Conservation (phyloP, 345 rosid species). For the Citrus glauca region DNA sequence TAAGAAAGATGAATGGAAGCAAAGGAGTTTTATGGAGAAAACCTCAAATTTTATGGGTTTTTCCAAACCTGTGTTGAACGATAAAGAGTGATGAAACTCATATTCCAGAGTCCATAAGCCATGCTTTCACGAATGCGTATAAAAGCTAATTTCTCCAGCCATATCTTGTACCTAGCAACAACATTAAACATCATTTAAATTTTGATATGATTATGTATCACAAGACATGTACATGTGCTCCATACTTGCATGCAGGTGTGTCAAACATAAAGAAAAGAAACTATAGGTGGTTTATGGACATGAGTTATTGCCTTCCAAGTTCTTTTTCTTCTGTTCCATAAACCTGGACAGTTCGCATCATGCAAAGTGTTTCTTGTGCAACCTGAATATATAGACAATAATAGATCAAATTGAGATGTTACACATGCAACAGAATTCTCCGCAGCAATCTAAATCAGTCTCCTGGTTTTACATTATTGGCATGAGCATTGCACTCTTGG, state of each 20-base stretch:
- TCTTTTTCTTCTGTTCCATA: constrained; percentile 49
- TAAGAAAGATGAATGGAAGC: not conserved
- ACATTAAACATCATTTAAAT: not conserved
- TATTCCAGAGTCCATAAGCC: constrained; percentile 45
- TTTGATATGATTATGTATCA: not conserved
- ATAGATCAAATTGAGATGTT: not conserved
- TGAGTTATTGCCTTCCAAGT: constrained; percentile 40
- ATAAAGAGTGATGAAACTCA: constrained; percentile 42
- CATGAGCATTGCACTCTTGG: constrained; percentile 44
- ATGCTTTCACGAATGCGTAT: constrained; percentile 32
- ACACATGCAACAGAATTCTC: not conserved
- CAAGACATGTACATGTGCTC: not conserved
- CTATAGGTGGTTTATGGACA: not conserved
- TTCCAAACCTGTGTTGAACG: constrained; percentile 45
- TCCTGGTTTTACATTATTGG: constrained; percentile 34
- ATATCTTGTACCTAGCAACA: constrained; percentile 42
- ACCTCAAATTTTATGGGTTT: not conserved
- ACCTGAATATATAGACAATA: constrained; percentile 28
- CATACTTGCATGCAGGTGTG: not conserved
- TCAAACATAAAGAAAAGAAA: constrained; percentile 3
- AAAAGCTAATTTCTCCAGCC: constrained; percentile 41
- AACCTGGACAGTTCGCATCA: constrained; percentile 39
- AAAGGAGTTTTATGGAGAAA: not conserved
- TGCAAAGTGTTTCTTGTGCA: constrained; percentile 46
- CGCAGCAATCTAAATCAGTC: not conserved